Conservation (phyloP, 1,139 yeast genomes). For the Kodamaea arcana region DNA sequence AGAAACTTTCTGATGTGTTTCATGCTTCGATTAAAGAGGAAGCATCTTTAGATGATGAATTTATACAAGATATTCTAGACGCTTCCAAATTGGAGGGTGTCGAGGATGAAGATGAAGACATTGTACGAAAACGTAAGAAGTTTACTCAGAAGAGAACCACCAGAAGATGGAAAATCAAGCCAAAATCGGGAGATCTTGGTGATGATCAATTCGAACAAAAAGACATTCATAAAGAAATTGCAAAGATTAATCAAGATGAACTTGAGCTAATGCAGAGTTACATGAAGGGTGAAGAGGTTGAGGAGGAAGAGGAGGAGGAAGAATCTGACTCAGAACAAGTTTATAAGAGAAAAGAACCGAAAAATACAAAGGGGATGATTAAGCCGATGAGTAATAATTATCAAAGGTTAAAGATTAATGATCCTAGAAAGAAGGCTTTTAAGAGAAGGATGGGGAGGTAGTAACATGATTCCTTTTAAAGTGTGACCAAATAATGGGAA, state of each 20-base stretch:
- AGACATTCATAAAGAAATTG: conserved; percentile 40
- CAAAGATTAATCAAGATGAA: conserved; percentile 24
- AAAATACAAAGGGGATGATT: conserved; percentile 19
- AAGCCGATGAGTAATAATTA: conserved; percentile 38
- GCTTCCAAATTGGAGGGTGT: conserved; percentile 11
- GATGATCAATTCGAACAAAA: conserved; percentile 28
- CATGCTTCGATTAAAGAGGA: conserved; percentile 25
- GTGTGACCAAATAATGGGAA: too few species aligned
- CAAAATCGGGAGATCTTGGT: conserved; percentile 24
- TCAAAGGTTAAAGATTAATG: conserved; percentile 42
- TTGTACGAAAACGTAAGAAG: conserved; percentile 24
- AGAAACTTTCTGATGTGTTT: conserved; percentile 29
- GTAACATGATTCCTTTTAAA: too few species aligned
- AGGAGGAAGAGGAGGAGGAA: conserved; percentile 16
- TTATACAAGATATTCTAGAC: conserved; percentile 3
- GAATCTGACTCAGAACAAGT: conserved; percentile 22
- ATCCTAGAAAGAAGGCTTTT: conserved; percentile 29
- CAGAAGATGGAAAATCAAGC: conserved; percentile 54
- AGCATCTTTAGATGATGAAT: conserved; percentile 9
- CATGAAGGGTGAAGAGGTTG: conserved; percentile 16
- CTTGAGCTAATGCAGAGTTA: conserved; percentile 19
- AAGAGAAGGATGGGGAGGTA: conserved; percentile 22
- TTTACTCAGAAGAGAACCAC: conserved; percentile 61
- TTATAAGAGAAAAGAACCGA: conserved; percentile 9
- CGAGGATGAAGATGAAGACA: conserved; percentile 15